Percentiles rank a stretch among this genome's conserved stretches.
Evolutionary conservation across 495 filamentous ascomycete species (phyloP).

Genomic region (Friedmanniomyces endolithicus): DNA sequence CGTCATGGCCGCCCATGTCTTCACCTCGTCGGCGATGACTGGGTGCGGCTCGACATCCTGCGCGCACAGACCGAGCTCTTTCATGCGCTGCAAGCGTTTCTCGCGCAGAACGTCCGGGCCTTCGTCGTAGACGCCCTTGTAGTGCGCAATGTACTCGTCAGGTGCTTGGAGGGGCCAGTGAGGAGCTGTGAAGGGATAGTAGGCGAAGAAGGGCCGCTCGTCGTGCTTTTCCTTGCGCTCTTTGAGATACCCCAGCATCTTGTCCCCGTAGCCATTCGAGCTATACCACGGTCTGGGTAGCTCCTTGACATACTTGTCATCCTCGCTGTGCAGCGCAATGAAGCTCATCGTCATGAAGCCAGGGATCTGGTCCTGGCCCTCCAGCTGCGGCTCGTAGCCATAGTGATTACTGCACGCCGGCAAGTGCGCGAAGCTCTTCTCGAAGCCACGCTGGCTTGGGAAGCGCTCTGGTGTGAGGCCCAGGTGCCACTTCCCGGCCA

Average conservation of each 20-base stretch:
- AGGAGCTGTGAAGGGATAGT: slow-evolving; percentile 35
- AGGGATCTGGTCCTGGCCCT: slow-evolving; percentile 21
- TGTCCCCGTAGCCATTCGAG: slow-evolving; percentile 30
- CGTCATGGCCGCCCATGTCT: slow-evolving; percentile 41
- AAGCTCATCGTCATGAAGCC: slow-evolving; percentile 30
- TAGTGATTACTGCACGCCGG: slow-evolving; percentile 51
- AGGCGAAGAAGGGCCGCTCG: slow-evolving; percentile 35
- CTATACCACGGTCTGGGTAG: slow-evolving; percentile 37
- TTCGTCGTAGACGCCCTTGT: slow-evolving; percentile 34
- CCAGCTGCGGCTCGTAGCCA: slow-evolving; percentile 43
- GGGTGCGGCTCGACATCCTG: slow-evolving; percentile 29
- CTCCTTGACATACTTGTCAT: slow-evolving; percentile 42
- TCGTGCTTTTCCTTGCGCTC: slow-evolving; percentile 39
- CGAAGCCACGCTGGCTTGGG: slow-evolving; percentile 24
- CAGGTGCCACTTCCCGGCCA: slow-evolving; percentile 49
- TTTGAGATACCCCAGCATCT: slow-evolving; percentile 31
- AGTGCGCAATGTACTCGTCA: slow-evolving; percentile 27
- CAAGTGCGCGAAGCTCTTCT: slow-evolving; percentile 39
- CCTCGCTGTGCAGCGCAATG: slow-evolving; percentile 46
- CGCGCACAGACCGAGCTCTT: slow-evolving; percentile 29
- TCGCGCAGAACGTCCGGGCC: slow-evolving; percentile 32
- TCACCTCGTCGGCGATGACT: slow-evolving; percentile 42
- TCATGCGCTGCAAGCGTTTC: slow-evolving; percentile 28
- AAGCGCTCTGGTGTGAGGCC: slow-evolving; percentile 24
- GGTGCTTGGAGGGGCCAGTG: slow-evolving; percentile 37